Base-by-base conservation (phyloP, 495 filamentous ascomycete species). In the Penicillium psychrofluorescens region DNA sequence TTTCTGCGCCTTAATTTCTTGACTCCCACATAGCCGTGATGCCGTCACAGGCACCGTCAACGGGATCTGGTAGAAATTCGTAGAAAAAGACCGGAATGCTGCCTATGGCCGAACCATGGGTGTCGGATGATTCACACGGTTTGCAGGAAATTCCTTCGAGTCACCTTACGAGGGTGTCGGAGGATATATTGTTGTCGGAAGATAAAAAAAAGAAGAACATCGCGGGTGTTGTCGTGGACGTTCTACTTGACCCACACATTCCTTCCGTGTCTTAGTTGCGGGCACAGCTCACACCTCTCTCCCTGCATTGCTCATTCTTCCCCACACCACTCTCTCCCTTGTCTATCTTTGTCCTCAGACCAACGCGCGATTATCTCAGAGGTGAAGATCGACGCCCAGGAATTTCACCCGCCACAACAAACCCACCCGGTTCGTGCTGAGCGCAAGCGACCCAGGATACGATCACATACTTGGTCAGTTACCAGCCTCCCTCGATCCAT, bases 231-330 rank as follows among this genome's bases (percentile, higher is more conserved):
- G n/a, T n/a, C n/a, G n/a, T n/a, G n/a, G n/a, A n/a, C n/a, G n/a
- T n/a, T n/a, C n/a, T n/a, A n/a, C n/a, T n/a, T 51, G 32, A 46
- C 44, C 28, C 35, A 14, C 37, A 44, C 52, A 55, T 55, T 55
- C 48, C 41, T 45, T 8, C 4, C 22, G 2, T 16, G 15, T 16
- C 15, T 16, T 16, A 16, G 15, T 16, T 4, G 15, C 15, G 15
- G 15, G 15, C 15, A 16, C 15, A 16, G 4, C 2, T 22, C 22
- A 22, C n/a, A 12, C 6, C 32, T 34, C 32, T 10, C 43, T 27
- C 50, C 53, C 53, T 58, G 40, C 55, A 58, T 58, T 58, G 42
- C 48, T 54, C 50, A 37, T 34, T 32, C 45, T 22, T 14, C 39
- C 13, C 15, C 29, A 9, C 28, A 30, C 30, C 32, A 41, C 37